Evolutionary conservation across 371 early-diverging fungal genomes (phyloP).

Genomic region (Mortierella polycephala): DNA sequence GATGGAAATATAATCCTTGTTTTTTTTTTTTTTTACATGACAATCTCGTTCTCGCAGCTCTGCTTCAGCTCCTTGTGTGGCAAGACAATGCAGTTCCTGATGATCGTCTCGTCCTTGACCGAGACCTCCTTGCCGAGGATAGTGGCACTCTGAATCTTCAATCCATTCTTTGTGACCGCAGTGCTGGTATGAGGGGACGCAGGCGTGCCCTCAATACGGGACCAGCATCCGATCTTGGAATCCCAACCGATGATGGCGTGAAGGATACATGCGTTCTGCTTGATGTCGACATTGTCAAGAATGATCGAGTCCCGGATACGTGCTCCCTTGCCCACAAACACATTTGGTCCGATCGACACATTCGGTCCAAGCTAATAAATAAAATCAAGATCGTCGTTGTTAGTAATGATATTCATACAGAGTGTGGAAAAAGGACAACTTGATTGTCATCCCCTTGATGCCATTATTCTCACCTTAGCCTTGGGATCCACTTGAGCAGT

Average conservation of each 20-base stretch:
- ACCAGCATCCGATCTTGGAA: conserved; percentile 92
- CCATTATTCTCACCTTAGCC: conserved; percentile 73
- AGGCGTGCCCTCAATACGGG: conserved; percentile 92
- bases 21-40: conserved; percentile 74
- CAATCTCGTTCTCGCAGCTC: conserved; percentile 92
- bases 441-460: background rate
- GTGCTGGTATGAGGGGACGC: conserved; percentile 65
- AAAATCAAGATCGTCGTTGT: background rate
- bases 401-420: background rate
- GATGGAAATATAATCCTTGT: background rate
- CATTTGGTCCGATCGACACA: conserved; percentile 95
- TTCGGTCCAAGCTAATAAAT: conserved; percentile 87
- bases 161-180: conserved; percentile 84
- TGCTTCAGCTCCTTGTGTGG: conserved; percentile 96
- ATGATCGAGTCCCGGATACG: conserved; percentile 95
- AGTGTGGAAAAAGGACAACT: background rate
- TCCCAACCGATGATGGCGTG: conserved; percentile 97
- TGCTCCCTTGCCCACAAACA: conserved; percentile 93
- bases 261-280: conserved; percentile 77
- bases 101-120: conserved; percentile 90
- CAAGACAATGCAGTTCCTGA: conserved; percentile 96
- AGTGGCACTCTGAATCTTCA: conserved; percentile 91
- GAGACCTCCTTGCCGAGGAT: conserved; percentile 93
- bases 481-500: conserved; percentile 92
- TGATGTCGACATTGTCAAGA: conserved; percentile 94